Conservation (phyloP, 129 eudicot genomes). For the Flaveria trinervia region DNA sequence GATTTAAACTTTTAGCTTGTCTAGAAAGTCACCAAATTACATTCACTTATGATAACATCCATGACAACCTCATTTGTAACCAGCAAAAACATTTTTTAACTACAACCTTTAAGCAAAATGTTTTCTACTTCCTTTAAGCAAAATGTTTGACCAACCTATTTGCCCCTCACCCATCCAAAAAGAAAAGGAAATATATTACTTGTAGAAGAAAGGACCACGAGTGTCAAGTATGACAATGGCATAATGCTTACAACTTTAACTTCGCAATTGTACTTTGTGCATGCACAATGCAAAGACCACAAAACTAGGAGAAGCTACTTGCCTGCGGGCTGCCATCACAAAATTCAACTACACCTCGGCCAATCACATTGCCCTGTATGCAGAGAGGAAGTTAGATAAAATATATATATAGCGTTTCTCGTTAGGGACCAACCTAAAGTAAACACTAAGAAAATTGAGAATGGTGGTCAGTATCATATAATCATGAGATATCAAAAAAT, state of each 20-base stretch:
- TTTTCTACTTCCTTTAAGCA: neutral
- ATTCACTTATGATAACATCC: constrained; percentile 3
- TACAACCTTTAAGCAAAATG: neutral
- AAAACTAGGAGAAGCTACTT: constrained; percentile 35
- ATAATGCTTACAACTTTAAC: constrained; percentile 7
- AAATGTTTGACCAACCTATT: neutral
- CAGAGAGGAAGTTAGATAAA: constrained; percentile 9
- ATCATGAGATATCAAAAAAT: constrained; percentile 14
- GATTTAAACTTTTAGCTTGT: neutral
- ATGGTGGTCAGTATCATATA: neutral
- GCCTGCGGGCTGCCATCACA: constrained; percentile 93
- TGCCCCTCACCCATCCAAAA: neutral
- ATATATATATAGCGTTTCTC: neutral
- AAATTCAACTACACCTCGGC: constrained; percentile 80
- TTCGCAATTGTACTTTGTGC: neutral
- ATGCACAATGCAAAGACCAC: constrained; percentile 14
- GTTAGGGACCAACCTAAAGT: neutral
- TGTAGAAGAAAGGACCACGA: neutral
- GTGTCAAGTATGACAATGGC: constrained; percentile 5
- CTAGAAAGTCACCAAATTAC: constrained; percentile 3
- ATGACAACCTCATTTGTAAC: neutral
- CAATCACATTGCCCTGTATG: constrained; percentile 90
- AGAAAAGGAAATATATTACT: neutral
- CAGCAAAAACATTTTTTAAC: neutral
- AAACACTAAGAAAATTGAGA: neutral